Evolutionary conservation across 306 rosid genomes (phyloP).

Genomic region (Quercus ilex): DNA sequence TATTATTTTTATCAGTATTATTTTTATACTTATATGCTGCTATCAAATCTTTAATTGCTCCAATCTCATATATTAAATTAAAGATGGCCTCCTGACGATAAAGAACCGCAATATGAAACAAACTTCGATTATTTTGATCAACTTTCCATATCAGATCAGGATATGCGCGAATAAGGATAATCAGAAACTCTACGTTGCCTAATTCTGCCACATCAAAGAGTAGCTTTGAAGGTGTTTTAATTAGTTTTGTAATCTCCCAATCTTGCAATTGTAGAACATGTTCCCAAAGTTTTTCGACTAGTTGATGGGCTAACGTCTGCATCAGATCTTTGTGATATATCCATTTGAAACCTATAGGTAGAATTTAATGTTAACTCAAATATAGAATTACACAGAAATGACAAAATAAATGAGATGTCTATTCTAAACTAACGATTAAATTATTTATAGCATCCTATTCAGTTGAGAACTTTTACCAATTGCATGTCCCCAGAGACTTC

Average conservation of each 20-base stretch:
- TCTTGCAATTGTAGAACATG: not conserved
- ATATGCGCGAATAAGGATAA: slow-evolving; percentile 2
- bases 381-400: no score
- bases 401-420: no score
- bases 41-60: slow-evolving; percentile 11
- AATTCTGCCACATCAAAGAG: slow-evolving; percentile 14
- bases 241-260: not conserved
- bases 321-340: not conserved
- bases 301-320: slow-evolving; percentile 6
- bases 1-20: not conserved
- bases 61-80: slow-evolving; percentile 18
- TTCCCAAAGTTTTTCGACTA: slow-evolving; percentile 18
- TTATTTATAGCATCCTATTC: no score
- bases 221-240: slow-evolving; percentile 1
- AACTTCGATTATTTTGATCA: not conserved
- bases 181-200: slow-evolving; percentile 30
- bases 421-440: no score
- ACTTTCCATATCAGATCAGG: slow-evolving; percentile 23
- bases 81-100: slow-evolving; percentile 21
- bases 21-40: not conserved
- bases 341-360: no score
- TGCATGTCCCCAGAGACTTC: no score
- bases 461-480: no score
- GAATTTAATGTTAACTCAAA: no score
- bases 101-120: slow-evolving; percentile 10